phyloP scores from a whole-genome alignment of 805 yeast species.

The Monosporozyma aerobia region DNA sequence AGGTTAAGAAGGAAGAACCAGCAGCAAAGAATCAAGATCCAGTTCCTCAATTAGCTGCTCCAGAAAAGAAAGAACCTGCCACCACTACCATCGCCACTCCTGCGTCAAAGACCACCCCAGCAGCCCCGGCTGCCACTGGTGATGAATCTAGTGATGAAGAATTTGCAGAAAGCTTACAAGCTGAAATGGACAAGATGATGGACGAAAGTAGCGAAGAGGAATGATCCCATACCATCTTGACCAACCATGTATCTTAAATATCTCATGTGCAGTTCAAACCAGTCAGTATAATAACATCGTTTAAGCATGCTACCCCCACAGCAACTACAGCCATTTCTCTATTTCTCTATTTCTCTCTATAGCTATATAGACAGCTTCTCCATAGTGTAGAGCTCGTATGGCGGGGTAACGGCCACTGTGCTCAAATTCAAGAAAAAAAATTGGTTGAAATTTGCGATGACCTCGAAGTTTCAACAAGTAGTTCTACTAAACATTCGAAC shows the following conservation, averaged over 20 bases:
- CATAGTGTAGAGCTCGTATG: too few relatives aligned
- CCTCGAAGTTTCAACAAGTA: too few relatives aligned
- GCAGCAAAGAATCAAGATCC: background rate
- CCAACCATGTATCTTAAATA: background rate
- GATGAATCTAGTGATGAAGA: constrained; percentile 29
- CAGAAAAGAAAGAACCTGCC: background rate
- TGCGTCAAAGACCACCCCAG: background rate
- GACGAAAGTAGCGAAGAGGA: constrained; percentile 27
- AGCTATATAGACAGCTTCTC: too few relatives aligned
- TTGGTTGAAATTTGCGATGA: too few relatives aligned
- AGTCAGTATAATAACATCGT: too few relatives aligned
- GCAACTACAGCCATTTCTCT: too few relatives aligned
- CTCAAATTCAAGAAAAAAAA: too few relatives aligned
- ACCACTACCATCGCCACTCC: background rate
- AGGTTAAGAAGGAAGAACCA: constrained; percentile 1
- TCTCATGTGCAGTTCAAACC: background rate
- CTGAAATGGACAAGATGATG: constrained; percentile 25
- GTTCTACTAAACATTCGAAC: too few relatives aligned
- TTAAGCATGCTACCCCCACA: too few relatives aligned
- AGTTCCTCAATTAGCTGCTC: background rate
- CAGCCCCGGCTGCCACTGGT: background rate
- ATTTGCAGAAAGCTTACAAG: constrained; percentile 28
- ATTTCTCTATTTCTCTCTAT: too few relatives aligned
- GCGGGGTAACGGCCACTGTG: too few relatives aligned
- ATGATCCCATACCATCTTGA: background rate